Conservation (phyloP, 345 rosid genomes). For the Melaleuca quinquenervia region DNA sequence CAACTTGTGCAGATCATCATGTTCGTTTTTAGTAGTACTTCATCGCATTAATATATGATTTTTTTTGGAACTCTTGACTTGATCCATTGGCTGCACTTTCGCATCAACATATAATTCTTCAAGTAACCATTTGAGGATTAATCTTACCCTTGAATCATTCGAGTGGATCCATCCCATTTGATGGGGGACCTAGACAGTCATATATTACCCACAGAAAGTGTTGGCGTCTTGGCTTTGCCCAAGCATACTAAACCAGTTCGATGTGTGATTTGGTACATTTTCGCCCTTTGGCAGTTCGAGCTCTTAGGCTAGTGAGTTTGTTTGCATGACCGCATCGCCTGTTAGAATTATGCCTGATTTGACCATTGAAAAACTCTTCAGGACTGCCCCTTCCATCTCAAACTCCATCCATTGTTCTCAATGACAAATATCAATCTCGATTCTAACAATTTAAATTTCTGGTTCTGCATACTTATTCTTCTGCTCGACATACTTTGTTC, state of each 20-base stretch:
- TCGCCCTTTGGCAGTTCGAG: not conserved
- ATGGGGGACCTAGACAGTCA: not conserved
- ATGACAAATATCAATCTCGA: too few species aligned
- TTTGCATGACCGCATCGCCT: not conserved
- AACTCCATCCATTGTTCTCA: too few species aligned
- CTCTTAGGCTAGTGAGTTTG: not conserved
- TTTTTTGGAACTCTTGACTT: too few species aligned
- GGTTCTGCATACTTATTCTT: not conserved
- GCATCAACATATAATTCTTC: too few species aligned
- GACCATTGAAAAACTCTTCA: too few species aligned
- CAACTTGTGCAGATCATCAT: not conserved
- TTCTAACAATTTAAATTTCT: not conserved
- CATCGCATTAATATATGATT: not conserved
- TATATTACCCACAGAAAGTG: too few species aligned
- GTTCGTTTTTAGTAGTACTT: not conserved
- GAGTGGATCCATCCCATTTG: not conserved
- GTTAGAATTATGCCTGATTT: not conserved
- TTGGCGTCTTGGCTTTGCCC: not conserved
- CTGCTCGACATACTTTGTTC: not conserved
- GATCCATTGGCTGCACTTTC: too few species aligned
- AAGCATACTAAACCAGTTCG: too few species aligned
- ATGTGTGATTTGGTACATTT: too few species aligned
- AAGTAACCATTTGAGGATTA: not conserved
- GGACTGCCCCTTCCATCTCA: too few species aligned
- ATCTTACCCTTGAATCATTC: not conserved